Evolutionary conservation across 306 rosid species (phyloP).

Genomic region (Prosopis cineraria): DNA sequence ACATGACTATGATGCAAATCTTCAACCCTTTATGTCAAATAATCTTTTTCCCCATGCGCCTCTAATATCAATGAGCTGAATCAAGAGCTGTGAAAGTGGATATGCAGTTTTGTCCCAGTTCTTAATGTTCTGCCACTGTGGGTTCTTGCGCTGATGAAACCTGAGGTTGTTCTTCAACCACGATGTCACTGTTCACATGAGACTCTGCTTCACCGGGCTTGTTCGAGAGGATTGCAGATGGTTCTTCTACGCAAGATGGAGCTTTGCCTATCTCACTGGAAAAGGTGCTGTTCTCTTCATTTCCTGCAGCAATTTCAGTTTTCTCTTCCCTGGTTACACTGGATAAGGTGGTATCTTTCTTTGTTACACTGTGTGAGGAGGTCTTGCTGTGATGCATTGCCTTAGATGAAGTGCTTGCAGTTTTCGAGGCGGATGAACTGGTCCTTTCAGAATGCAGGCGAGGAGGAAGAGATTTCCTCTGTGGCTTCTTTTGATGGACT

Average conservation of each 20-base stretch:
- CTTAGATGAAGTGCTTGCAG: conserved; percentile 59
- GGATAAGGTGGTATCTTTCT: conserved; percentile 42
- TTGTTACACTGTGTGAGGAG: conserved; percentile 41
- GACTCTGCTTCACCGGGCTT: conserved; percentile 45
- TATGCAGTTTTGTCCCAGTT: conserved; percentile 40
- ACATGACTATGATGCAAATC: conserved; percentile 58
- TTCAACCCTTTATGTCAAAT: conserved; percentile 60
- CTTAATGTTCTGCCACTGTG: conserved; percentile 44
- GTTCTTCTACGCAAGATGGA: conserved; percentile 34
- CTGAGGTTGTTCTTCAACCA: conserved; percentile 57
- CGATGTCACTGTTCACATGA: conserved; percentile 38
- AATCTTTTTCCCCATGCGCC: conserved; percentile 52
- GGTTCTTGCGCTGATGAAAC: conserved; percentile 50
- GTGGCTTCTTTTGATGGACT: conserved; percentile 70
- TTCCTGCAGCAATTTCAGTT: conserved; percentile 35
- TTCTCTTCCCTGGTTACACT: conserved; percentile 45
- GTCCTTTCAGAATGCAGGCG: conserved; percentile 69
- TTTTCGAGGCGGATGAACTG: conserved; percentile 47
- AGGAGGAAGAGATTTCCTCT: conserved; percentile 90
- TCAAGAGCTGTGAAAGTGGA: conserved; percentile 34
- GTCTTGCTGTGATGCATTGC: conserved; percentile 46
- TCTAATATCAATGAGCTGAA: conserved; percentile 53
- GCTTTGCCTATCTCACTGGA: conserved; percentile 36
- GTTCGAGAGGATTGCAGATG: conserved; percentile 37
- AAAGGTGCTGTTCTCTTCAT: conserved; percentile 35